phyloP scores from a whole-genome alignment of 139 green algal species.

The Auxenochlorella pyrenoidosa region DNA sequence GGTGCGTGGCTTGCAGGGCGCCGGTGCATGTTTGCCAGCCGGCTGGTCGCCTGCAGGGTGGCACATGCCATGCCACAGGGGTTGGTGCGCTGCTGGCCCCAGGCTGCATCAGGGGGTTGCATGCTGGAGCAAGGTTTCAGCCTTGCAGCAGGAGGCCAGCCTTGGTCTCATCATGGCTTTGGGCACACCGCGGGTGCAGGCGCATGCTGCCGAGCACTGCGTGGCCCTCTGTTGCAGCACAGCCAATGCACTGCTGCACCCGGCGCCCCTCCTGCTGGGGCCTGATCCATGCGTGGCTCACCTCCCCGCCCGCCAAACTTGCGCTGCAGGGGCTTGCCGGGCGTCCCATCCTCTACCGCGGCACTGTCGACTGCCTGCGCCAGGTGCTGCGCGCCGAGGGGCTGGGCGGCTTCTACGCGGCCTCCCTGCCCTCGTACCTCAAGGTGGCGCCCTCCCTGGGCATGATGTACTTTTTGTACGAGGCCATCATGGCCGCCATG shows the following conservation, averaged over 20 bases:
- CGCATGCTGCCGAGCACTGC: too few species aligned
- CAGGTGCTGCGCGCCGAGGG: constrained; percentile 21
- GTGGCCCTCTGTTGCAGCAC: too few species aligned
- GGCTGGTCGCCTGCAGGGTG: background rate
- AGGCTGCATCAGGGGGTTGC: too few species aligned
- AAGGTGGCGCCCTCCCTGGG: constrained; percentile 34
- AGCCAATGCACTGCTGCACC: background rate
- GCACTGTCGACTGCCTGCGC: constrained; percentile 31
- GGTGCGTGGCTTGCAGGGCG: background rate
- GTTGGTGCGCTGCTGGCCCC: background rate
- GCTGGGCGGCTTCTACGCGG: constrained; percentile 24
- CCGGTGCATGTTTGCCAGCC: background rate
- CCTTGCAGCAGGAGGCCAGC: too few species aligned
- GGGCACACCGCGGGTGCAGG: too few species aligned
- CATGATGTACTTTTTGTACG: constrained; percentile 30
- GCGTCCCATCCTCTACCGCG: constrained; percentile 30
- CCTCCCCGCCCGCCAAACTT: background rate
- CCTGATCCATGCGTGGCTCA: too few species aligned
- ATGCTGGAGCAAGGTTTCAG: background rate
- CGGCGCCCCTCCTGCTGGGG: too few species aligned
- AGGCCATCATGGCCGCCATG: constrained; percentile 14
- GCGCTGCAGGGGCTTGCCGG: constrained; percentile 29
- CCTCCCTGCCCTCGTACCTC: constrained; percentile 33
- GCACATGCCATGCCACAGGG: background rate
- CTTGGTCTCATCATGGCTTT: too few species aligned